Base-by-base conservation (phyloP, 805 yeast genomes). In the Cyberlindnera saturnus region DNA sequence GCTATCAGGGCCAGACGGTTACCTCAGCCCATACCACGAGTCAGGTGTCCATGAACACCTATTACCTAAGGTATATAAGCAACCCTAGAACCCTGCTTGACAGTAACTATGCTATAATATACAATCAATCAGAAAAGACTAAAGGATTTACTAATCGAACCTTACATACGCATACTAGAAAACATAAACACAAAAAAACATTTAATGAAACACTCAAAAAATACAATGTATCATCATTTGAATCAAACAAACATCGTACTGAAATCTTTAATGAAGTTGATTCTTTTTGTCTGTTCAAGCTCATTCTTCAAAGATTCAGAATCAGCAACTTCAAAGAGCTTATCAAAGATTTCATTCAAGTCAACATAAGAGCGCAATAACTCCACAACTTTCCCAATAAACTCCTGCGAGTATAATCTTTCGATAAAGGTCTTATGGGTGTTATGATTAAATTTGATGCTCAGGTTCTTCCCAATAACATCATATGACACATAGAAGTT, bases 401-500 rank as follows among this genome's bases (percentile, higher is more conserved):
- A 44, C 8, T 20, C 41, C 13, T 34, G 28, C 6, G 57, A 47
- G 38, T 56, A 56, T 20, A 47, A 35, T 42, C 47, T 55, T 39
- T 55, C 52, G 36, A 53, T 29, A 29, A 43, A 50, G 3, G 55
- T 48, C 19, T 45, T 48, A 31, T 57, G 61, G 6, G 49, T 41
- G 8, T 36, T 35, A 32, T 57, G 60, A 36, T 47, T 52, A 32
- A 41, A 57, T 46, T 50, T 57, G 42, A 55, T 51, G 31, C 44
- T 50, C 42, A 57, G 32, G 10, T 41, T 44, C 43, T 50, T 56
- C 9, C 45, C 42, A 18, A 45, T 16, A 9, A 57, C 43, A 37
- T 57, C 60, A 42, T 56, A 57, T 37, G 55, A 52, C 18, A 57
- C 15, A 30, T 52, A 57, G 36, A 56, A 41, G 32, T 46, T 50